Evolutionary conservation across 2,329 filamentous ascomycete species (phyloP), one percentile per base, ranked within the genome.

Genomic region (Nigrospora sphaerica): DNA sequence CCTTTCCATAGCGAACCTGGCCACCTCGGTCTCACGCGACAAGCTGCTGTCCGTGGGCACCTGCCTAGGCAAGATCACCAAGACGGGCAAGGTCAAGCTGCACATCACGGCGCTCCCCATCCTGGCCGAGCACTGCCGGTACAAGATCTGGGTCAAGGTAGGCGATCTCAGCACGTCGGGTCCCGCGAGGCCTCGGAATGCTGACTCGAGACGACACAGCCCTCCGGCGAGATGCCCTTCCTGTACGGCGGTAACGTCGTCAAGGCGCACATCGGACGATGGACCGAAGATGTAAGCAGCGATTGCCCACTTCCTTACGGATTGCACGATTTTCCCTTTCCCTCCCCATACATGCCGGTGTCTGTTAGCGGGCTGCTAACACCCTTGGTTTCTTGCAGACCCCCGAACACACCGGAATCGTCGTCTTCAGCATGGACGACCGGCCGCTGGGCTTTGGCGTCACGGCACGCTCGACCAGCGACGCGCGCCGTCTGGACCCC

Each of bases 181-280:
- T 28, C 7, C 2, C 7, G 2, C 7, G 23, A 28, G 7, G 23
- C 23, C 32, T 34, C 12, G 14, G 32, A 34, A n/a, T 33, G 17
- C 40, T 42, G 23, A 42, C 32, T 16, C 12, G 14, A 10, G 14
- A 11, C 31, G 10, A 13, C 14, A 23, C 28, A 95, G 70, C 80
- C 84, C 49, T 97, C 97, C 69, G 93, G 93, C 55, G 91, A 95
- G 61, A 95, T 96, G 90, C 92, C 93, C 1, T 97, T 95, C 66
- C 71, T 98, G 40, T 98, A 97, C 68, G 93, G 93, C 45, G 88
- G 88, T 47, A 91, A 97, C 66, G 51, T 64, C 44, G 57, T 62
- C 23, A 88, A 88, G 66, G 86, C 85, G 32, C 86, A 90, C 64
- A 66, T 72, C 6, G 61, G 61, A 19, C 57, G 61, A 17, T 61